These are phyloP conservation scores for Morella rubra DNA, from an alignment of 306 rosid species.

Conservation along the genomic window DNA sequence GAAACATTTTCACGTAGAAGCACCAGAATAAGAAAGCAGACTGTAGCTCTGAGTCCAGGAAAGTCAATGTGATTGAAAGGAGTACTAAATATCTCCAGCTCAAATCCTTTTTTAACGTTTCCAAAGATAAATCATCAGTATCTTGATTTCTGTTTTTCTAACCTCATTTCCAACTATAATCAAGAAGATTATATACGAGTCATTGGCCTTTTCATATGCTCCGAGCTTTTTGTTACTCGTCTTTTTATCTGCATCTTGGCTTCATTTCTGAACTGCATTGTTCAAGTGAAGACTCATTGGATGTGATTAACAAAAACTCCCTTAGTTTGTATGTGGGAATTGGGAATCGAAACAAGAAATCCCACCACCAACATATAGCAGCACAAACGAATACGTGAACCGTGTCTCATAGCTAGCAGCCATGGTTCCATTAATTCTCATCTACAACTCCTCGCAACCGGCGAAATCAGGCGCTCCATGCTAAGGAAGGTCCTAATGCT, in stretches of 20 bases:
- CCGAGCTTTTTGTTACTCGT: background rate
- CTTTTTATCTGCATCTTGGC: background rate
- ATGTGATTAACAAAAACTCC: background rate
- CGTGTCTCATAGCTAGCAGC: background rate
- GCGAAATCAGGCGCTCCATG: too few species aligned
- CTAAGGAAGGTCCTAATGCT: background rate
- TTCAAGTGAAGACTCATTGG: background rate
- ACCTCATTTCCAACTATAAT: background rate
- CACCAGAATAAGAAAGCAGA: background rate
- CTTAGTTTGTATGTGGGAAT: background rate
- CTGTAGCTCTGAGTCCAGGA: constrained; percentile 11
- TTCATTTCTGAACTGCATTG: background rate
- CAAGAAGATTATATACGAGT: background rate
- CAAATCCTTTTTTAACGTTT: background rate
- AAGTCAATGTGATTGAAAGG: constrained; percentile 30
- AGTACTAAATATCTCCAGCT: constrained; percentile 18
- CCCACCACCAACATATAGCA: background rate
- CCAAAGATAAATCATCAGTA: background rate
- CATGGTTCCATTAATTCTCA: too few species aligned
- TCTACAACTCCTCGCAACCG: too few species aligned
- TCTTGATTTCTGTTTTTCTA: background rate
- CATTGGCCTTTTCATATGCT: background rate
- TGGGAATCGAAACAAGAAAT: background rate
- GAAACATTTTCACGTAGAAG: constrained; percentile 13
- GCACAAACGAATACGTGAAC: background rate